These are phyloP conservation scores for Diaporthe longicolla DNA, from an alignment of 2,329 filamentous ascomycete genomes.

Conservation along the genomic window DNA sequence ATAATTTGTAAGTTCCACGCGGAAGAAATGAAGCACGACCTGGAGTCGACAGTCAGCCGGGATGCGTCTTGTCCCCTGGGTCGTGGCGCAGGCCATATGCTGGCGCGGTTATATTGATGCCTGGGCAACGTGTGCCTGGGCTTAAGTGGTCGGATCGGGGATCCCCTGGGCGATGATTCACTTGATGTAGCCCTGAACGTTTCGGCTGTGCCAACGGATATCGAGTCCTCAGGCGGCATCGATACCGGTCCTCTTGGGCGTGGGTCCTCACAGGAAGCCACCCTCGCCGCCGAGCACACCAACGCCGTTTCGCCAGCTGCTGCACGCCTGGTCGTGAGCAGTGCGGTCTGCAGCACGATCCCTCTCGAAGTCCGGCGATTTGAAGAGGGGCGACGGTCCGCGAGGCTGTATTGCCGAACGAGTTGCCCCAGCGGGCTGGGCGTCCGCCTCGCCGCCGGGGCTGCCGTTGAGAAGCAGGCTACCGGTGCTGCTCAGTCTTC, in stretches of 20 bases:
- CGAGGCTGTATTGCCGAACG: slow-evolving; percentile 51
- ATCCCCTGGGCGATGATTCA: neutral
- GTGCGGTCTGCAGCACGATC: slow-evolving; percentile 49
- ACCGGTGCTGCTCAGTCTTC: slow-evolving; percentile 72
- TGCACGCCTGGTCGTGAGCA: slow-evolving; percentile 62
- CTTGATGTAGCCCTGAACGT: neutral
- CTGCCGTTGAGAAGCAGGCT: slow-evolving; percentile 70
- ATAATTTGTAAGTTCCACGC: slow-evolving; percentile 28
- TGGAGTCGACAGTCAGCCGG: slow-evolving; percentile 8
- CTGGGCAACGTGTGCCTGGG: neutral
- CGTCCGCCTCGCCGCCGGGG: slow-evolving; percentile 60
- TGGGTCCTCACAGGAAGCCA: slow-evolving; percentile 64
- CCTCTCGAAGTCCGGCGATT: slow-evolving; percentile 46
- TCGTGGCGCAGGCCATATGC: slow-evolving; percentile 11
- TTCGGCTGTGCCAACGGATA: slow-evolving; percentile 9
- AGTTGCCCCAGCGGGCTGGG: slow-evolving; percentile 53
- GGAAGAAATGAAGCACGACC: slow-evolving; percentile 27
- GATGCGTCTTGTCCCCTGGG: neutral
- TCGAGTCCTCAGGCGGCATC: slow-evolving; percentile 7
- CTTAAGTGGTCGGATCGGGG: neutral
- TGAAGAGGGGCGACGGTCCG: slow-evolving; percentile 50
- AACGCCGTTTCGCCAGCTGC: slow-evolving; percentile 68
- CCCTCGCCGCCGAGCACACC: slow-evolving; percentile 68
- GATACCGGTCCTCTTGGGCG: neutral
- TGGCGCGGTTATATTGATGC: neutral